Evolutionary conservation across 768 basidiomycete genomes (phyloP).

Genomic region (Hygrophorus russula): DNA sequence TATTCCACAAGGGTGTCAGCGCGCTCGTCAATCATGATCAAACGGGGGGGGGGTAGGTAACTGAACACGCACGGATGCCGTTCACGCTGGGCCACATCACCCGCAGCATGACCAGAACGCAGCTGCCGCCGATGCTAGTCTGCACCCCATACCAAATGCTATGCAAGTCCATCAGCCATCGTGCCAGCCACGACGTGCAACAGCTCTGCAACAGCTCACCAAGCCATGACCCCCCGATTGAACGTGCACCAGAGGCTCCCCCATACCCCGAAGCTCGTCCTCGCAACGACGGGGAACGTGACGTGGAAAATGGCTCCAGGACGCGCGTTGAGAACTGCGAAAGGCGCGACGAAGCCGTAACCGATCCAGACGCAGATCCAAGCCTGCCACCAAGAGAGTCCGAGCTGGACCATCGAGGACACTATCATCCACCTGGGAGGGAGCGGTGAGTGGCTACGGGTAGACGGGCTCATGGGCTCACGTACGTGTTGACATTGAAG

Average conservation of each 20-base stretch:
- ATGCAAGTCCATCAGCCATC: no score
- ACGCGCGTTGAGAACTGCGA: slow-evolving; percentile 69
- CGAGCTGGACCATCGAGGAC: slow-evolving; percentile 61
- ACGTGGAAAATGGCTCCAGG: slow-evolving; percentile 71
- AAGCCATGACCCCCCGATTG: slow-evolving; percentile 63
- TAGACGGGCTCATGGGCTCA: no score
- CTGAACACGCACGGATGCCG: no score
- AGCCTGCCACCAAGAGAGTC: slow-evolving; percentile 77
- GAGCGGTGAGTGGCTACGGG: not conserved
- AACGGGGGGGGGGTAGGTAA: no score
- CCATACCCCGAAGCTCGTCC: slow-evolving; percentile 71
- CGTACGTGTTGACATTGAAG: no score
- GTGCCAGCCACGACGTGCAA: slow-evolving; percentile 47
- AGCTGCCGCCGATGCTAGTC: no score
- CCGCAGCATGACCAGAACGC: no score
- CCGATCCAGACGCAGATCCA: slow-evolving; percentile 73
- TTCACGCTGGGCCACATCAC: no score
- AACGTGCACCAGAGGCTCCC: slow-evolving; percentile 74
- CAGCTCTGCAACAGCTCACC: slow-evolving; percentile 31
- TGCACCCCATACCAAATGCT: no score
- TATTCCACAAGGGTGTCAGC: slow-evolving; percentile 49
- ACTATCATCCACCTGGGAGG: slow-evolving; percentile 62
- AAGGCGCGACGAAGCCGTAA: slow-evolving; percentile 48
- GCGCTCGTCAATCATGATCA: slow-evolving; percentile 12
- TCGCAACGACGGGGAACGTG: slow-evolving; percentile 64